Conservation (phyloP, 148 eudicot species). For the Nepenthes gracilis region DNA sequence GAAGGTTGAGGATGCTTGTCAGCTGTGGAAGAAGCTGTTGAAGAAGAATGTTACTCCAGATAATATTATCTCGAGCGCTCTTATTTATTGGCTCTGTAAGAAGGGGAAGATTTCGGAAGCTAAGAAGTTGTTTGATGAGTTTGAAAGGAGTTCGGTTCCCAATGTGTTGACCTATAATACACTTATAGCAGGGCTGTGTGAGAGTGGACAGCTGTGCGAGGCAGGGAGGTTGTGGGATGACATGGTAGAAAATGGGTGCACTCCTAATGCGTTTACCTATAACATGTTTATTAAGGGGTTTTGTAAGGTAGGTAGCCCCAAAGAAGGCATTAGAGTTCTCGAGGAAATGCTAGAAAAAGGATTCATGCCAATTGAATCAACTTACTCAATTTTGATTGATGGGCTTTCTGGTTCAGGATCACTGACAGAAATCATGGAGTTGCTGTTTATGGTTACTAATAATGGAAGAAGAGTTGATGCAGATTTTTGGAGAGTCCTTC, state of each 20-base stretch:
- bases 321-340: conserved; percentile 56
- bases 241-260: conserved; percentile 68
- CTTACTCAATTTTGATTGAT: conserved; percentile 48
- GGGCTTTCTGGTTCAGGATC: conserved; percentile 32
- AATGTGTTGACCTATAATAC: conserved; percentile 68
- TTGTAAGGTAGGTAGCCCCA: conserved; percentile 61
- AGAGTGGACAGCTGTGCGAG: conserved; percentile 66
- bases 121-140: conserved; percentile 63
- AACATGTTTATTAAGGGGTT: conserved; percentile 72
- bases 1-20: conserved; percentile 47
- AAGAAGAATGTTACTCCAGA: conserved; percentile 60
- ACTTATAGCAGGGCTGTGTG: conserved; percentile 79
- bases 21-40: conserved; percentile 56
- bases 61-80: conserved; percentile 55
- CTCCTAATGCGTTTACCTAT: conserved; percentile 68
- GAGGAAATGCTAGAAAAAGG: conserved; percentile 69
- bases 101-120: conserved; percentile 60
- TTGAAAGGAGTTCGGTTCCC: conserved; percentile 61
- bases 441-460: conserved; percentile 26
- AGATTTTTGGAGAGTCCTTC: conserved; percentile 35
- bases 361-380: conserved; percentile 50
- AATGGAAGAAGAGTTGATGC: conserved; percentile 28
- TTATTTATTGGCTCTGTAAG: conserved; percentile 87
- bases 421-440: conserved; percentile 26
- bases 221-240: conserved; percentile 82